These are phyloP conservation scores for Agrostemma githago DNA, from an alignment of 148 eudicot genomes.

Conservation along the genomic window DNA sequence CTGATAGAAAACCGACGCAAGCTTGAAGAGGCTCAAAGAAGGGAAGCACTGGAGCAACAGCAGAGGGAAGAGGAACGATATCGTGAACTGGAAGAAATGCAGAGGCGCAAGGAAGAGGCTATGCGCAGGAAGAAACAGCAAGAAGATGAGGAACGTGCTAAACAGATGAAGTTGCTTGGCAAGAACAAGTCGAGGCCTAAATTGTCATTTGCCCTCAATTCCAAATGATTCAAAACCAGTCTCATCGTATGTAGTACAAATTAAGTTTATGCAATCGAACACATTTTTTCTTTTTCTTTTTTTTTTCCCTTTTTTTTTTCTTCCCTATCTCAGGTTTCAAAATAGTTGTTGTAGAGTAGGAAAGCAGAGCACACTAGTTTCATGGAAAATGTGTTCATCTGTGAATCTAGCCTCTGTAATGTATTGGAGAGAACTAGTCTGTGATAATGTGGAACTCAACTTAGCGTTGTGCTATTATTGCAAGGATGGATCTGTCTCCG, in stretches of 20 bases:
- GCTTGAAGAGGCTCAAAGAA: conserved; percentile 76
- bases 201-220: conserved; percentile 69
- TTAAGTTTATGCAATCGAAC: conserved; percentile 3
- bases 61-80: conserved; percentile 82
- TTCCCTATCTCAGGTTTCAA: neutral
- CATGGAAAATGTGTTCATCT: neutral
- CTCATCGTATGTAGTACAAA: neutral
- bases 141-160: conserved; percentile 80
- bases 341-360: neutral
- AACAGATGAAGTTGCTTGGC: conserved; percentile 73
- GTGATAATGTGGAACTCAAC: neutral
- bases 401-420: neutral
- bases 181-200: conserved; percentile 90
- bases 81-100: conserved; percentile 77
- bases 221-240: conserved; percentile 39
- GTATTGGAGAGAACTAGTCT: conserved; percentile 6
- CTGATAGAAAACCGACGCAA: conserved; percentile 70
- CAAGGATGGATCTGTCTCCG: neutral
- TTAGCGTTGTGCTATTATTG: neutral
- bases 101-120: conserved; percentile 84
- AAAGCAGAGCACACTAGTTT: conserved; percentile 2
- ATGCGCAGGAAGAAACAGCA: conserved; percentile 74
- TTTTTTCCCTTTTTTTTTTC: too few species aligned
- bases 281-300: neutral
- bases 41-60: conserved; percentile 80